phyloP scores from a whole-genome alignment of 495 filamentous ascomycete genomes.

The Cetradonia linearis region DNA sequence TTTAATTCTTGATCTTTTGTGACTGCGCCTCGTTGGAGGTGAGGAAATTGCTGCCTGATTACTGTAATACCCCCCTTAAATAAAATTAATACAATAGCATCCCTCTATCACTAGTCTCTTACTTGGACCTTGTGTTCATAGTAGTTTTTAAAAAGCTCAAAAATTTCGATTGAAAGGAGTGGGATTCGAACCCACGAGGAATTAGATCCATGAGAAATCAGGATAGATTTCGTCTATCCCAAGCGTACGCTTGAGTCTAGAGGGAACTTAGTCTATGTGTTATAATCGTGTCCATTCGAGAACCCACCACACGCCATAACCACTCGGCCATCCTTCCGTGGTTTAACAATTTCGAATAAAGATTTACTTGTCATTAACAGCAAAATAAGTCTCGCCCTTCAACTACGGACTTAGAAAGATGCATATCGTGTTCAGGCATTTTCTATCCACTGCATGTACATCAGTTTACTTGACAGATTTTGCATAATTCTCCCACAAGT shows the following conservation, averaged over 20 bases:
- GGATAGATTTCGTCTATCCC: background rate
- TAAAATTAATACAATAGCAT: background rate
- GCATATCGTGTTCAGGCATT: background rate
- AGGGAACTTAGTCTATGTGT: too few species aligned
- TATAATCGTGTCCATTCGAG: too few species aligned
- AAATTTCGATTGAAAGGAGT: conserved; percentile 7
- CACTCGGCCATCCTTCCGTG: background rate
- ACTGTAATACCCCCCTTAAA: background rate
- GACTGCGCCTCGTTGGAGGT: background rate
- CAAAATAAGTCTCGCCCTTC: too few species aligned
- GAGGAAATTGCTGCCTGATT: background rate
- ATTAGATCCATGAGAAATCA: conserved; percentile 13
- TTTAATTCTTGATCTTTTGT: too few species aligned
- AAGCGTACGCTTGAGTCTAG: background rate
- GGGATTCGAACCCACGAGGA: conserved; percentile 16
- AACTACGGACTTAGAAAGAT: too few species aligned
- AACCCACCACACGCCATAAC: background rate
- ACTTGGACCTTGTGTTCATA: too few species aligned
- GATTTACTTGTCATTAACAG: too few species aligned
- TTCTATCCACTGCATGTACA: background rate
- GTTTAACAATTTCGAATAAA: too few species aligned
- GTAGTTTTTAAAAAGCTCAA: too few species aligned
- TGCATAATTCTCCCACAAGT: background rate
- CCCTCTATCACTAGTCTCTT: background rate
- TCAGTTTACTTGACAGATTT: background rate